phyloP scores from a whole-genome alignment of 1,139 yeast genomes.

The Kodamaea alishanica region DNA sequence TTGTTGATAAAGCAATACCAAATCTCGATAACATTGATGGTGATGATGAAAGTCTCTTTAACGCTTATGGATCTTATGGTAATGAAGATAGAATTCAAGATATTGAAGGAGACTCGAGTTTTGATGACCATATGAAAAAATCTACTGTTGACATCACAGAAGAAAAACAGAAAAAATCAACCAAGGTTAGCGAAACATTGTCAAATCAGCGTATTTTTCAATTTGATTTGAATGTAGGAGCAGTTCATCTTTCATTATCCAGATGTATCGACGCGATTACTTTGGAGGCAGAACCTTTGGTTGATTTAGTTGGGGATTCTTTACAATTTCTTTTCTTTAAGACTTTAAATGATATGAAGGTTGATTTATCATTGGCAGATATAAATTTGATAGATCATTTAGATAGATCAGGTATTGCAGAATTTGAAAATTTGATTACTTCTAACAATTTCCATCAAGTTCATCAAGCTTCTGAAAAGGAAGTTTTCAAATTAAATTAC shows the following conservation, averaged over 20 bases:
- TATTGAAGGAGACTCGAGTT: slow-evolving; percentile 18
- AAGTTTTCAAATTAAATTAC: slow-evolving; percentile 63
- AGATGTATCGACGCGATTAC: slow-evolving; percentile 64
- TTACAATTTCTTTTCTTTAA: slow-evolving; percentile 59
- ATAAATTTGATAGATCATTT: slow-evolving; percentile 73
- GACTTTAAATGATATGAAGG: slow-evolving; percentile 59
- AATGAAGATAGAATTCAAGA: slow-evolving; percentile 13
- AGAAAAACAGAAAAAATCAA: background rate
- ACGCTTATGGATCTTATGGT: slow-evolving; percentile 27
- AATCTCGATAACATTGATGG: slow-evolving; percentile 36
- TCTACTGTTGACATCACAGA: background rate
- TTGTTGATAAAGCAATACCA: slow-evolving; percentile 71
- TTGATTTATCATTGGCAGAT: slow-evolving; percentile 62
- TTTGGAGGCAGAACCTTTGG: slow-evolving; percentile 61
- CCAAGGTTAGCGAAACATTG: slow-evolving; percentile 6
- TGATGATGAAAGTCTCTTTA: slow-evolving; percentile 33
- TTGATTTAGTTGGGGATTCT: slow-evolving; percentile 68
- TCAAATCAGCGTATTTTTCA: slow-evolving; percentile 63
- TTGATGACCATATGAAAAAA: background rate
- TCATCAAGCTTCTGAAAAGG: slow-evolving; percentile 27
- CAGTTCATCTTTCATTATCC: slow-evolving; percentile 58
- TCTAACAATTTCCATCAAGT: slow-evolving; percentile 50
- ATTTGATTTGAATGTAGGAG: slow-evolving; percentile 62
- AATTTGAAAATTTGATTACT: slow-evolving; percentile 66
- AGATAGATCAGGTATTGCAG: slow-evolving; percentile 58